These are phyloP conservation scores for Agrocybe praecox DNA, from an alignment of 768 basidiomycete species.

Conservation along the genomic window DNA sequence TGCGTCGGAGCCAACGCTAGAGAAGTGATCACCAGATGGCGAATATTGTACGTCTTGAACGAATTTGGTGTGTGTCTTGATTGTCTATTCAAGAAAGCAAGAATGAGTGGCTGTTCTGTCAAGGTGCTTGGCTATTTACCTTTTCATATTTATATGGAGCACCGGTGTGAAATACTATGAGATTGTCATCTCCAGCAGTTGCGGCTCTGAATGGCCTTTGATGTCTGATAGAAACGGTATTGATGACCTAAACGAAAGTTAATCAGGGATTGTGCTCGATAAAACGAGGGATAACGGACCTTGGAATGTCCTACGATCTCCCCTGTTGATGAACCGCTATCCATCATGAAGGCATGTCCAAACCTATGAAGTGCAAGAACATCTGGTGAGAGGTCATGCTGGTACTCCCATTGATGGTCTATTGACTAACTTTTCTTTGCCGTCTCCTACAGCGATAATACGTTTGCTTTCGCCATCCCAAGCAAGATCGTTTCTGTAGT, in stretches of 20 bases:
- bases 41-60: slow-evolving; percentile 90
- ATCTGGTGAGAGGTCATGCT: neutral
- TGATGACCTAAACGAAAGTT: slow-evolving; percentile 62
- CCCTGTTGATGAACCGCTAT: slow-evolving; percentile 82
- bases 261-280: neutral
- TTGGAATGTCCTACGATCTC: slow-evolving; percentile 92
- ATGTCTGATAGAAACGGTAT: slow-evolving; percentile 84
- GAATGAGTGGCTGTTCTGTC: neutral
- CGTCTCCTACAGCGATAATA: slow-evolving; percentile 94
- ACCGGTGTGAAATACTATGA: slow-evolving; percentile 83
- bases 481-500: slow-evolving; percentile 80
- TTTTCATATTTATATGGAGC: slow-evolving; percentile 91
- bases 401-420: neutral
- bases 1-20: slow-evolving; percentile 86
- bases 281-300: slow-evolving; percentile 36
- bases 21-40: slow-evolving; percentile 80
- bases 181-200: slow-evolving; percentile 83
- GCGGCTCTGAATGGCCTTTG: slow-evolving; percentile 91
- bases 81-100: slow-evolving; percentile 46
- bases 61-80: slow-evolving; percentile 89
- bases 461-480: slow-evolving; percentile 98
- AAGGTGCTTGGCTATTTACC: slow-evolving; percentile 33
- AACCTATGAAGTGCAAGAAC: slow-evolving; percentile 50
- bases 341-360: slow-evolving; percentile 82
- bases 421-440: slow-evolving; percentile 73